Percentiles rank a stretch among this genome's conserved stretches.
These are phyloP conservation scores for Eucalyptus pauciflora DNA, from an alignment of 345 rosid genomes.

Conservation along the genomic window DNA sequence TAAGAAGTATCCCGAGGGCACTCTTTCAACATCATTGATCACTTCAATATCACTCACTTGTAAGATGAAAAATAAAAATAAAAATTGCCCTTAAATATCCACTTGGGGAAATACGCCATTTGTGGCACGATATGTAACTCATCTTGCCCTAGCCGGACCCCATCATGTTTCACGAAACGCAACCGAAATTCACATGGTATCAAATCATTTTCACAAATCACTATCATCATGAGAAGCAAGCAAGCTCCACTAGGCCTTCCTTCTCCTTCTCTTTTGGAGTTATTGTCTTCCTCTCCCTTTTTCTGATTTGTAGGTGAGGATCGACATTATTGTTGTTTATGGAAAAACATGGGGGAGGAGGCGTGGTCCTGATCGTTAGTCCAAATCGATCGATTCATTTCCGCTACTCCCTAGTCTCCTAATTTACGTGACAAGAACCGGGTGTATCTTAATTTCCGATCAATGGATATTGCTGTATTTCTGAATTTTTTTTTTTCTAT, in stretches of 20 bases:
- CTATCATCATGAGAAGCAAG: not conserved
- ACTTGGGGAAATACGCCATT: not conserved
- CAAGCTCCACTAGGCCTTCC: not conserved
- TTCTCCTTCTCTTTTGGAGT: not conserved
- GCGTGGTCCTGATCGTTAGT: not conserved
- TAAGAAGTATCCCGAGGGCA: too few relatives aligned
- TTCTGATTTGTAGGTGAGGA: not conserved
- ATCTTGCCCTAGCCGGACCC: not conserved
- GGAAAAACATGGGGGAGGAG: not conserved
- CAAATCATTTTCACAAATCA: not conserved
- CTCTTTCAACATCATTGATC: not conserved
- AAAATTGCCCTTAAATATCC: not conserved
- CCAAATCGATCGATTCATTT: not conserved
- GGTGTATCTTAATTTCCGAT: not conserved
- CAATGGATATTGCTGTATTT: not conserved
- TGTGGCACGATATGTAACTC: not conserved
- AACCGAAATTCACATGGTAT: not conserved
- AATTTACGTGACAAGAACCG: not conserved
- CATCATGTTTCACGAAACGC: not conserved
- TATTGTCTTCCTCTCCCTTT: not conserved
- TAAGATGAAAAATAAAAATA: too few relatives aligned
- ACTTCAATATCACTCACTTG: not conserved
- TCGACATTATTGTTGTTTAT: not conserved
- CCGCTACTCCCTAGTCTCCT: not conserved
- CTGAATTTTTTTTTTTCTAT: too few relatives aligned